These are phyloP conservation scores for Golovinomyces cichoracearum DNA, from an alignment of 2,329 filamentous ascomycete species.

Conservation along the genomic window DNA sequence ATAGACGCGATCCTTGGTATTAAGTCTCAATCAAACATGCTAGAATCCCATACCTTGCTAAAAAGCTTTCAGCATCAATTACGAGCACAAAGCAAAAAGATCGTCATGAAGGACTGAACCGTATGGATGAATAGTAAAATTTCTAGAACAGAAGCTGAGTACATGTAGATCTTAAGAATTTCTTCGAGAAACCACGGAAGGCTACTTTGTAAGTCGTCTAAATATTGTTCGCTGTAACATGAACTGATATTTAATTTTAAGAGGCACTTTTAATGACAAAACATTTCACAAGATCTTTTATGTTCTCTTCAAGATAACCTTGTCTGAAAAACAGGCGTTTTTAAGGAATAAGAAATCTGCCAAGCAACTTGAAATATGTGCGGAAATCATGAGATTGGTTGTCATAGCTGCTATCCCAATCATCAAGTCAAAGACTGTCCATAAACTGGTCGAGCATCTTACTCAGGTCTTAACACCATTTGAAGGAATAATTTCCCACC, in stretches of 20 bases:
- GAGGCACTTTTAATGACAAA: conserved; percentile 36
- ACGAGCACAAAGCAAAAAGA: neutral
- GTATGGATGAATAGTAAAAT: conserved; percentile 2
- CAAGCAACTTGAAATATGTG: conserved; percentile 39
- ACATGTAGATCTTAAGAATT: conserved; percentile 10
- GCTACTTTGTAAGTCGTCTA: conserved; percentile 10
- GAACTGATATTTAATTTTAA: conserved; percentile 6
- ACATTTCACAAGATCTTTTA: conserved; percentile 65
- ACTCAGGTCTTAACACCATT: conserved; percentile 41
- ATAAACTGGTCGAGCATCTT: conserved; percentile 57
- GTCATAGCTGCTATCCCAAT: conserved; percentile 42
- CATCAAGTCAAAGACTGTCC: conserved; percentile 52
- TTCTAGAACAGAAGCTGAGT: conserved; percentile 1
- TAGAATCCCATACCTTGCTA: neutral
- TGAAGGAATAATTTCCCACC: conserved; percentile 32
- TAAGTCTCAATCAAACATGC: neutral
- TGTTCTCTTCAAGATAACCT: conserved; percentile 42
- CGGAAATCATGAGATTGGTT: conserved; percentile 43
- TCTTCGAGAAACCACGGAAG: conserved; percentile 11
- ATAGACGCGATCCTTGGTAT: conserved; percentile 5
- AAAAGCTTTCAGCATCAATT: neutral
- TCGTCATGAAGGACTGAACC: conserved; percentile 5
- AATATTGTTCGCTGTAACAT: neutral
- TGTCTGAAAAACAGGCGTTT: conserved; percentile 40
- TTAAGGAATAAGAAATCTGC: conserved; percentile 27